phyloP scores from a whole-genome alignment of 2,329 filamentous ascomycete species.

The Neonectria ditissima region DNA sequence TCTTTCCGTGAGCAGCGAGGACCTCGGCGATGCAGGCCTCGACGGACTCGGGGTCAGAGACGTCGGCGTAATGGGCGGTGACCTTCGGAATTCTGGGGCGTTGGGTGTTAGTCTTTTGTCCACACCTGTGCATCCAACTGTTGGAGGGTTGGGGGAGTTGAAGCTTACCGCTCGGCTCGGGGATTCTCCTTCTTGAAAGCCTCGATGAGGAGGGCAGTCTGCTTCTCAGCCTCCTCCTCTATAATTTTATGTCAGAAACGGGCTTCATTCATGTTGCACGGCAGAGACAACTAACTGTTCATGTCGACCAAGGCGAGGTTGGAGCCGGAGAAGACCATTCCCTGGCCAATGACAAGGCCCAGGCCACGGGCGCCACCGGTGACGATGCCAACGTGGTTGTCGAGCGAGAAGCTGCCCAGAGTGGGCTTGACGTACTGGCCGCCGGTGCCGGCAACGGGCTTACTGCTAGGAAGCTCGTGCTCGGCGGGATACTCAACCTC shows the following conservation, averaged over 20 bases:
- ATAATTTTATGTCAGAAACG: constrained; percentile 32
- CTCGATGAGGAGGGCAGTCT: constrained; percentile 79
- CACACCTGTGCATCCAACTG: not conserved
- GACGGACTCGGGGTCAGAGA: constrained; percentile 83
- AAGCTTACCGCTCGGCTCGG: constrained; percentile 71
- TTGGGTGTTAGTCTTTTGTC: constrained; percentile 14
- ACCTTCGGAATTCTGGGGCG: constrained; percentile 76
- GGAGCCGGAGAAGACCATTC: constrained; percentile 87
- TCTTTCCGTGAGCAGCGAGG: constrained; percentile 73
- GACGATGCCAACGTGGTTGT: constrained; percentile 84
- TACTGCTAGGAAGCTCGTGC: constrained; percentile 76
- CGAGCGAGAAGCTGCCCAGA: constrained; percentile 85
- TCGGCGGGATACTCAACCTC: constrained; percentile 83
- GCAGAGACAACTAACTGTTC: constrained; percentile 73
- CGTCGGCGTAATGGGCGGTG: constrained; percentile 91
- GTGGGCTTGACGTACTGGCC: constrained; percentile 88
- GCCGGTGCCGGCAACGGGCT: constrained; percentile 79
- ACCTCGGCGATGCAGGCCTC: constrained; percentile 76
- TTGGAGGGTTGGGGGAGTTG: not conserved
- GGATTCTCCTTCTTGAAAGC: constrained; percentile 85
- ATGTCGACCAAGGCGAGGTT: constrained; percentile 93
- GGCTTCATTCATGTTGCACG: not conserved
- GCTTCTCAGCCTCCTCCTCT: constrained; percentile 87
- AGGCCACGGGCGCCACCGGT: constrained; percentile 92
- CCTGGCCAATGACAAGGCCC: constrained; percentile 93